Evolutionary conservation across 106 monocot genomes (phyloP).

Genomic region (Dioscorea alata): DNA sequence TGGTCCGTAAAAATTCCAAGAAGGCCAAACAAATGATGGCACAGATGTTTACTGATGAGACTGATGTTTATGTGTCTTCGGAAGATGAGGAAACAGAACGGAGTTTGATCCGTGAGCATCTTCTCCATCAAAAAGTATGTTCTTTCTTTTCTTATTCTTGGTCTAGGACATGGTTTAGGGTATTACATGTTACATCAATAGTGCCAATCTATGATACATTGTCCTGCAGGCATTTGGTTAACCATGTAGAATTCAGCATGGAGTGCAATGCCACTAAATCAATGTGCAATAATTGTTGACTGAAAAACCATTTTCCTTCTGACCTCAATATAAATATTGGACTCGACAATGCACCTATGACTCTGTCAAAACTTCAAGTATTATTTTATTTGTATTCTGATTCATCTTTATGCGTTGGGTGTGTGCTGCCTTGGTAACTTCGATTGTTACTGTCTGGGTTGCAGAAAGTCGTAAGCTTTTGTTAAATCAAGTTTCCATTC

Average conservation of each 20-base stretch:
- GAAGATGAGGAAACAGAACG: constrained; percentile 89
- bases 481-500: too few species aligned
- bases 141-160: not conserved
- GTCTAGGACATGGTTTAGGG: not conserved
- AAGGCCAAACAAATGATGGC: constrained; percentile 71
- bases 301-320: not conserved
- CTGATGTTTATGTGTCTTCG: constrained; percentile 59
- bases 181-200: not conserved
- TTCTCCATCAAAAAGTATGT: constrained; percentile 61
- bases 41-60: constrained; percentile 70
- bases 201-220: too few species aligned
- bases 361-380: not conserved
- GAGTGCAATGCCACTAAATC: not conserved
- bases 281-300: not conserved
- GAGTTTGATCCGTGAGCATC: constrained; percentile 40
- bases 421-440: too few species aligned
- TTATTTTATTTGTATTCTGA: too few species aligned
- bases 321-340: not conserved
- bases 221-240: too few species aligned
- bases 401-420: too few species aligned
- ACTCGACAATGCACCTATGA: not conserved
- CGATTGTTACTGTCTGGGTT: too few species aligned
- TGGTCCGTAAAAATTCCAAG: constrained; percentile 22
- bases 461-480: too few species aligned
- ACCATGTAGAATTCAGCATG: not conserved